Evolutionary conservation across 164 flowering plant genomes (phyloP).

Genomic region (Kingdonia uniflora): DNA sequence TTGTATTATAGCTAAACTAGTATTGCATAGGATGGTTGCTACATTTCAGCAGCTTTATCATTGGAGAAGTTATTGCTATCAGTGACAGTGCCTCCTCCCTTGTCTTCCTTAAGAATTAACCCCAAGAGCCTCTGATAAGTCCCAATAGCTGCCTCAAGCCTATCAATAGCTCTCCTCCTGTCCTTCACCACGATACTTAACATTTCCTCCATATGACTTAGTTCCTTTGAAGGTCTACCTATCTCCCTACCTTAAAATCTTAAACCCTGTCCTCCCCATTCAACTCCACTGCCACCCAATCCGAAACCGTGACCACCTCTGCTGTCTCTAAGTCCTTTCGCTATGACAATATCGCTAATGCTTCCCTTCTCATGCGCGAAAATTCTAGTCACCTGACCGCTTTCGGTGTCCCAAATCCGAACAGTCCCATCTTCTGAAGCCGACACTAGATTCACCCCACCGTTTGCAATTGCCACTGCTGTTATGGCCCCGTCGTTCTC

Average conservation of each 20-base stretch:
- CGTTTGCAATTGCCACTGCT: slow-evolving; percentile 11
- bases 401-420: slow-evolving; percentile 27
- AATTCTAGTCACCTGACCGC: slow-evolving; percentile 12
- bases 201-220: slow-evolving; percentile 24
- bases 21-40: no score
- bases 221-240: slow-evolving; percentile 14
- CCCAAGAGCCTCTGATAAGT: slow-evolving; percentile 35
- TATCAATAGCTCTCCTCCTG: slow-evolving; percentile 29
- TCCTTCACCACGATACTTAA: slow-evolving; percentile 25
- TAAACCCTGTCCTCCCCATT: background rate
- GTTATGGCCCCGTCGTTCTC: slow-evolving; percentile 26
- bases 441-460: slow-evolving; percentile 22
- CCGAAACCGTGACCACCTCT: background rate
- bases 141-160: slow-evolving; percentile 30
- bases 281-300: background rate
- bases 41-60: background rate
- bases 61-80: background rate
- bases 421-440: slow-evolving; percentile 42
- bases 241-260: slow-evolving; percentile 17
- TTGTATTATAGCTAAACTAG: no score
- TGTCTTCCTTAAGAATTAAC: slow-evolving; percentile 42
- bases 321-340: slow-evolving; percentile 11
- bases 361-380: slow-evolving; percentile 18
- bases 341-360: slow-evolving; percentile 28
- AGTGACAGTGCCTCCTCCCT: slow-evolving; percentile 14